phyloP scores from a whole-genome alignment of 2,329 filamentous ascomycete genomes.

The Beauveria varroae region DNA sequence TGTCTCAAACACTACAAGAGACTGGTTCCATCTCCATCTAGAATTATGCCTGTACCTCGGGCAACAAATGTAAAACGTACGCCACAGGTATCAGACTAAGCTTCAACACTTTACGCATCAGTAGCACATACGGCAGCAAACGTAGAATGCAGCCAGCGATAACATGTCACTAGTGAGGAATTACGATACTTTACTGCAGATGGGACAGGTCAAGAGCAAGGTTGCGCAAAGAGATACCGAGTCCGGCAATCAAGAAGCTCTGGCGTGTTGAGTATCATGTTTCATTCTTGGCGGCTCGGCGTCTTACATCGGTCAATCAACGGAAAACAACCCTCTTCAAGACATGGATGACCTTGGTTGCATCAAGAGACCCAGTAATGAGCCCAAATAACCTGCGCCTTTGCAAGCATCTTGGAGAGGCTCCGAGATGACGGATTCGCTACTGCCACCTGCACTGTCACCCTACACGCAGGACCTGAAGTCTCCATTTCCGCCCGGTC shows the following conservation, averaged over 20 bases:
- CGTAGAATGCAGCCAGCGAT: not conserved
- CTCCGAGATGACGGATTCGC: not conserved
- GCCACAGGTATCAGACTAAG: no score
- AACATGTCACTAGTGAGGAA: not conserved
- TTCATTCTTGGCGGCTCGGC: not conserved
- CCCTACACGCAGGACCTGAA: not conserved
- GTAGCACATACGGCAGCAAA: no score
- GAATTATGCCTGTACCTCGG: no score
- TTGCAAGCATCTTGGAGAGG: not conserved
- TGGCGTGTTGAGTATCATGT: not conserved
- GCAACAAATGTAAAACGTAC: no score
- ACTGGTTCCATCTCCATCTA: no score
- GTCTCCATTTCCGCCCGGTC: not conserved
- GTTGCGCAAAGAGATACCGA: not conserved
- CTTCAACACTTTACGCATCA: no score
- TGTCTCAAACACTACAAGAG: no score
- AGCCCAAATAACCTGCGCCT: not conserved
- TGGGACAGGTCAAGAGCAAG: not conserved
- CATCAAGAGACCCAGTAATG: not conserved
- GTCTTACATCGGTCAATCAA: not conserved
- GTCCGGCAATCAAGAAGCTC: not conserved
- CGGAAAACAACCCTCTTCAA: not conserved
- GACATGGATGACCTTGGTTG: not conserved
- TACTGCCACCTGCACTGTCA: not conserved
- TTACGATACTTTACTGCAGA: not conserved